phyloP scores from a whole-genome alignment of 2,329 filamentous ascomycete species.

The Claviceps humidiphila region DNA sequence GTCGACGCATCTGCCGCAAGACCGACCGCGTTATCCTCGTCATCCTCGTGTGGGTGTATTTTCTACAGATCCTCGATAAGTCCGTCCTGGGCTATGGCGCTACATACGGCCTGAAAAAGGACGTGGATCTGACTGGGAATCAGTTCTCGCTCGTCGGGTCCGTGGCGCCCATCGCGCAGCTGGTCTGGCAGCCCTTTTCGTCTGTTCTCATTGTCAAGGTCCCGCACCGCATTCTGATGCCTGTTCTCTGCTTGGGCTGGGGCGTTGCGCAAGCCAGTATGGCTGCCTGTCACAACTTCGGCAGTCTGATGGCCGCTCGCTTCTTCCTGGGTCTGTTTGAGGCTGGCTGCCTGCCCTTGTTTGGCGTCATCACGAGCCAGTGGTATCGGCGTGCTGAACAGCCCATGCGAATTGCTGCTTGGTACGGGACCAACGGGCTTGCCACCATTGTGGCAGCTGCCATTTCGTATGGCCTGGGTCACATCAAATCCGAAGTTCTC shows the following conservation, averaged over 20 bases:
- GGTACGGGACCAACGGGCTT: conserved; percentile 50
- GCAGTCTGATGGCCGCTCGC: conserved; percentile 32
- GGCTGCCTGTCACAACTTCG: conserved; percentile 34
- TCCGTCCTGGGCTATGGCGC: conserved; percentile 42
- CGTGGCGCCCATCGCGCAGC: conserved; percentile 45
- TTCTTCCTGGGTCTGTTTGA: conserved; percentile 36
- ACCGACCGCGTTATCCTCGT: conserved; percentile 46
- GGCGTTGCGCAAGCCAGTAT: conserved; percentile 29
- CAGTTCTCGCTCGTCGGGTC: conserved; percentile 45
- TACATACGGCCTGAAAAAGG: conserved; percentile 38
- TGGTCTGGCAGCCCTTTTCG: conserved; percentile 48
- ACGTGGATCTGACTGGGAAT: conserved; percentile 35
- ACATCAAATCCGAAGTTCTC: conserved; percentile 25
- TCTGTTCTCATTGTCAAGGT: conserved; percentile 47
- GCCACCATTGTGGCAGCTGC: conserved; percentile 44
- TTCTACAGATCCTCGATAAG: conserved; percentile 47
- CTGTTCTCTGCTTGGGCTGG: conserved; percentile 31
- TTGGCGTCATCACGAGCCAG: conserved; percentile 32
- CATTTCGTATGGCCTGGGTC: conserved; percentile 42
- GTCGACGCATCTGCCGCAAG: conserved; percentile 39
- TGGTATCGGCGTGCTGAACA: conserved; percentile 42
- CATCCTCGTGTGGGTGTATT: conserved; percentile 45
- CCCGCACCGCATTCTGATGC: conserved; percentile 45
- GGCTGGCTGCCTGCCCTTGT: conserved; percentile 36
- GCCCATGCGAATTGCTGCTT: conserved; percentile 48